These are phyloP conservation scores for Euphorbia corollata DNA, from an alignment of 441 rosid species.

Conservation along the genomic window DNA sequence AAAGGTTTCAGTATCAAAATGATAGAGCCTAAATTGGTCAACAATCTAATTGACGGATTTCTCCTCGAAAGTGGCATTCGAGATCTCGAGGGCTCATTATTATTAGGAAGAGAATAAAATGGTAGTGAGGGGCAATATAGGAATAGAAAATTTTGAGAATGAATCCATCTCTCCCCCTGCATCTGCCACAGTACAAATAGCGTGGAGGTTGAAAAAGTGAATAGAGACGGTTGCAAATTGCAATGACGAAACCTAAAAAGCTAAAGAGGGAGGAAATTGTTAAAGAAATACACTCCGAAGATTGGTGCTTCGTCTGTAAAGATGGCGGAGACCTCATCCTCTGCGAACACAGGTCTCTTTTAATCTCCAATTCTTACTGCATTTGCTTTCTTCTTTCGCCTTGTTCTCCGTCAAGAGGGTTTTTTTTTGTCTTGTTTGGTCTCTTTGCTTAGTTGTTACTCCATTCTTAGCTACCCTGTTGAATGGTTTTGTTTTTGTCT, in stretches of 20 bases:
- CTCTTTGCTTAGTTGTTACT: no score
- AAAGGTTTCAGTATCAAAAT: no score
- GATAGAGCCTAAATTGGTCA: no score
- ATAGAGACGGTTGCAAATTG: background rate
- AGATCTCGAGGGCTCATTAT: no score
- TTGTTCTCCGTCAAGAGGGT: background rate
- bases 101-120: no score
- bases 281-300: slow-evolving; percentile 31
- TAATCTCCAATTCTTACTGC: background rate
- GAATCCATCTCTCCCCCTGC: background rate
- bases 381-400: background rate
- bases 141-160: background rate
- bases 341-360: slow-evolving; percentile 36
- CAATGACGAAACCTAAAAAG: slow-evolving; percentile 2
- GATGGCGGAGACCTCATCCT: slow-evolving; percentile 45
- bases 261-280: slow-evolving; percentile 7
- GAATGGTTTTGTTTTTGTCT: background rate
- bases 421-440: no score
- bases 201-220: background rate
- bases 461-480: background rate
- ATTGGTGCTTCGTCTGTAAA: slow-evolving; percentile 45
- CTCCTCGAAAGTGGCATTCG: no score
- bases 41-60: no score
- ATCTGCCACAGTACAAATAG: no score
- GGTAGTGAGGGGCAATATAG: background rate